Conservation (phyloP, 495 filamentous ascomycete genomes). For the Penicillium paxilli region DNA sequence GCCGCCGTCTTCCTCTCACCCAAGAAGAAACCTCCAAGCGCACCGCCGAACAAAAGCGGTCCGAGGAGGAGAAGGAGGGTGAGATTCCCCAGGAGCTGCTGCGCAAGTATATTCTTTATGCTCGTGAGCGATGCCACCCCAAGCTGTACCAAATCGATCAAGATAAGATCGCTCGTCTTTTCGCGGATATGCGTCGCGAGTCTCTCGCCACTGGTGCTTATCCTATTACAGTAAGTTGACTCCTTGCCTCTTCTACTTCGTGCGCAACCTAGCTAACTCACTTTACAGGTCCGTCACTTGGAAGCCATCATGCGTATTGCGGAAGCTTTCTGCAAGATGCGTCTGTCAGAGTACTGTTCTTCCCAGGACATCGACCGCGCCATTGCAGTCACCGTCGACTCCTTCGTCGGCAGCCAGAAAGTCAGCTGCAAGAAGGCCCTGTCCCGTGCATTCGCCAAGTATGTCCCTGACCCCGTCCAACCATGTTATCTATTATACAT, state of each 20-base stretch:
- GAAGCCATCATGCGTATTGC: conserved; percentile 96
- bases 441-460: conserved; percentile 96
- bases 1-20: conserved; percentile 33
- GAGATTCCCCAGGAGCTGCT: conserved; percentile 91
- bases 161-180: conserved; percentile 92
- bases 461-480: conserved; percentile 34
- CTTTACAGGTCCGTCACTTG: conserved; percentile 83
- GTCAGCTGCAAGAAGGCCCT: conserved; percentile 97
- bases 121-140: conserved; percentile 83
- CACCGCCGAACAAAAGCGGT: conserved; percentile 40
- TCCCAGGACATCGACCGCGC: conserved; percentile 91
- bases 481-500: background rate
- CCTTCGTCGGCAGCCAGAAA: conserved; percentile 95
- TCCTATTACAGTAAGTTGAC: conserved; percentile 83
- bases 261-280: background rate
- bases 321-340: conserved; percentile 94
- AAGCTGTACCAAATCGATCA: conserved; percentile 98
- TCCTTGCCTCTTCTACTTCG: background rate
- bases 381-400: conserved; percentile 95
- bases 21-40: conserved; percentile 38
- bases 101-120: conserved; percentile 96
- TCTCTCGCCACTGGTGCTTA: conserved; percentile 91
- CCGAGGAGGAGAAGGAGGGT: conserved; percentile 63
- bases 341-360: conserved; percentile 88
- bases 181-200: conserved; percentile 95